Evolutionary conservation across 495 filamentous ascomycete genomes (phyloP).

Genomic region (Amniculicola lignicola): DNA sequence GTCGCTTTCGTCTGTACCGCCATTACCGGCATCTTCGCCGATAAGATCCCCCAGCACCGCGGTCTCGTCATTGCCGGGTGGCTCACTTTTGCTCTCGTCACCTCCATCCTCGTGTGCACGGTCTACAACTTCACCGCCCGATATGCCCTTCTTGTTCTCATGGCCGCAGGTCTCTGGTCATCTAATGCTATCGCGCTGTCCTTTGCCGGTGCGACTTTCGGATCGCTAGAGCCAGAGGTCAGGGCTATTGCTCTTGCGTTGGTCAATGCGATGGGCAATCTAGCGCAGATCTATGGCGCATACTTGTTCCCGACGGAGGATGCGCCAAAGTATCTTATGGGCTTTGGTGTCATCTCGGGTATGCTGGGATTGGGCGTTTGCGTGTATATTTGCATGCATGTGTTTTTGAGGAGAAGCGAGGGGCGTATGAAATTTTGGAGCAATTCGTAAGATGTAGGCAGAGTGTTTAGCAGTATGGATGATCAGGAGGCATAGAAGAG

Average conservation of each 20-base stretch:
- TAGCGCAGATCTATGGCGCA: constrained; percentile 52
- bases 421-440: too few species aligned
- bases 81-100: constrained; percentile 44
- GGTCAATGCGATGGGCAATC: constrained; percentile 51
- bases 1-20: constrained; percentile 74
- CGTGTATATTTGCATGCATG: constrained; percentile 37
- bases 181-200: constrained; percentile 47
- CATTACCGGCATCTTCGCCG: constrained; percentile 69
- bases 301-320: constrained; percentile 42
- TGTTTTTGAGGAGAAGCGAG: constrained; percentile 30
- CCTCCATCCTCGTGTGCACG: constrained; percentile 45
- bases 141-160: constrained; percentile 53
- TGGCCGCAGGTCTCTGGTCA: constrained; percentile 51
- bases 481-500: too few species aligned
- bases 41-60: constrained; percentile 49
- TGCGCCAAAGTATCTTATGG: constrained; percentile 43
- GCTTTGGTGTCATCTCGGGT: constrained; percentile 44
- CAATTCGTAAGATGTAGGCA: too few species aligned
- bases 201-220: constrained; percentile 47
- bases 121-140: constrained; percentile 49
- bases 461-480: too few species aligned
- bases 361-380: constrained; percentile 44
- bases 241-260: constrained; percentile 50
- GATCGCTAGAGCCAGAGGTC: constrained; percentile 43
- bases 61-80: constrained; percentile 43